A percentile compares a stretch with the other conserved stretches of the same genome.
phyloP scores from a whole-genome alignment of 805 yeast species.

The Pichia thaimueangensis region DNA sequence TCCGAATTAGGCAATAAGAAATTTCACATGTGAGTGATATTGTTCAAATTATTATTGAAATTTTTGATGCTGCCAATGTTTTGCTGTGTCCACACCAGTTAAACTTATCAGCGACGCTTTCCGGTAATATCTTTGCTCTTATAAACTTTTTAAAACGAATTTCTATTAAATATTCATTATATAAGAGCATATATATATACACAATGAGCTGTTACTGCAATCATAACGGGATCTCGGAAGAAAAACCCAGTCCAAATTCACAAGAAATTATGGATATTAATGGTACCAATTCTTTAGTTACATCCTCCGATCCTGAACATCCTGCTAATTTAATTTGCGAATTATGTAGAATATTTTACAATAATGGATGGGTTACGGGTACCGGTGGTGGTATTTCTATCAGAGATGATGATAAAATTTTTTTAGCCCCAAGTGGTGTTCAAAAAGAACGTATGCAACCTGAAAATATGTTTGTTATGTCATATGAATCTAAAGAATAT shows the following conservation, averaged over 20 bases:
- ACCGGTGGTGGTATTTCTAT: constrained; percentile 95
- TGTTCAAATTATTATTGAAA: no score
- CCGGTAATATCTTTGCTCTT: no score
- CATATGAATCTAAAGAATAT: constrained; percentile 44
- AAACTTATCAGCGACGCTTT: no score
- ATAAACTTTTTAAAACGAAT: no score
- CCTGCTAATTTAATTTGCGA: constrained; percentile 85
- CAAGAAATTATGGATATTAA: not conserved
- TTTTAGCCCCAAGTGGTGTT: constrained; percentile 92
- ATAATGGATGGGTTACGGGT: constrained; percentile 88
- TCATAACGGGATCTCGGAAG: no score
- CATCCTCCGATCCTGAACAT: constrained; percentile 34
- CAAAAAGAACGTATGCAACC: constrained; percentile 87
- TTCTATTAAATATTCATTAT: no score
- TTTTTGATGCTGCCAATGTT: no score
- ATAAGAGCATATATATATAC: no score
- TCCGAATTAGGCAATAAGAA: no score
- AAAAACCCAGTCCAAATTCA: not conserved
- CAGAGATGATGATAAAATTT: constrained; percentile 49
- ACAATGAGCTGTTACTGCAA: not conserved
- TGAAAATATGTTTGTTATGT: constrained; percentile 72
- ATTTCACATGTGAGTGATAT: no score
- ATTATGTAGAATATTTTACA: constrained; percentile 68
- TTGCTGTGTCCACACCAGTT: no score
- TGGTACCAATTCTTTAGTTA: constrained; percentile 1